These are phyloP conservation scores for Panicum miliaceum DNA, from an alignment of 176 grass and related monocot species.

Conservation along the genomic window DNA sequence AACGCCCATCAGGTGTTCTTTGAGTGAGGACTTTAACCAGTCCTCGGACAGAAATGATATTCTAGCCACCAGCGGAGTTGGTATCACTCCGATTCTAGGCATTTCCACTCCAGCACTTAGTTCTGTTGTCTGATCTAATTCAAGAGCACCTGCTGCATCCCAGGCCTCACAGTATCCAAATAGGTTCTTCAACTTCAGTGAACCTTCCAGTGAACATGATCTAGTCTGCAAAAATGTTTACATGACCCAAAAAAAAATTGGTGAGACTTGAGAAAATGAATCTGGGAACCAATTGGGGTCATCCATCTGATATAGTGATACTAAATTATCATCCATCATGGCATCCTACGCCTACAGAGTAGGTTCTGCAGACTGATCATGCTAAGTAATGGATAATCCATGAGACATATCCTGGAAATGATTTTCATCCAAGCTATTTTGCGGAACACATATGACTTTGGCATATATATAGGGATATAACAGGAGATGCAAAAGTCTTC, in stretches of 20 bases:
- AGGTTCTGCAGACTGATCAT: neutral
- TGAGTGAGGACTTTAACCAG: constrained; percentile 86
- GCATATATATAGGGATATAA: neutral
- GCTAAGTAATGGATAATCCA: neutral
- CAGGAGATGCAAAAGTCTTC: neutral
- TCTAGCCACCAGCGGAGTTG: constrained; percentile 62
- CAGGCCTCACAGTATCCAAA: constrained; percentile 85
- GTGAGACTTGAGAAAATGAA: neutral
- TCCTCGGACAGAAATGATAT: constrained; percentile 73
- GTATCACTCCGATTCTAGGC: constrained; percentile 73
- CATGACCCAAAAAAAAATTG: constrained; percentile 11
- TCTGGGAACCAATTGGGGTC: neutral
- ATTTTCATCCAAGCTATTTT: neutral
- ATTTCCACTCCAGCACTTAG: constrained; percentile 65
- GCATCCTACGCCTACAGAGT: constrained; percentile 1
- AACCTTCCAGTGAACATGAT: constrained; percentile 76
- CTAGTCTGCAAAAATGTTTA: constrained; percentile 57
- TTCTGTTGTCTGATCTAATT: constrained; percentile 70
- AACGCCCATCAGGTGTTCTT: constrained; percentile 69
- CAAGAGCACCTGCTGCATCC: constrained; percentile 71
- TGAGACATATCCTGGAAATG: neutral
- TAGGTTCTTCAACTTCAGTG: constrained; percentile 87
- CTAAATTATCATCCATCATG: neutral
- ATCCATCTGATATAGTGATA: neutral
- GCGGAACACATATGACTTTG: neutral